A percentile compares a stretch with the other conserved stretches of the same genome.
Evolutionary conservation across 371 early-diverging fungal genomes (phyloP).

Genomic region (Lichtheimia corymbifera): DNA sequence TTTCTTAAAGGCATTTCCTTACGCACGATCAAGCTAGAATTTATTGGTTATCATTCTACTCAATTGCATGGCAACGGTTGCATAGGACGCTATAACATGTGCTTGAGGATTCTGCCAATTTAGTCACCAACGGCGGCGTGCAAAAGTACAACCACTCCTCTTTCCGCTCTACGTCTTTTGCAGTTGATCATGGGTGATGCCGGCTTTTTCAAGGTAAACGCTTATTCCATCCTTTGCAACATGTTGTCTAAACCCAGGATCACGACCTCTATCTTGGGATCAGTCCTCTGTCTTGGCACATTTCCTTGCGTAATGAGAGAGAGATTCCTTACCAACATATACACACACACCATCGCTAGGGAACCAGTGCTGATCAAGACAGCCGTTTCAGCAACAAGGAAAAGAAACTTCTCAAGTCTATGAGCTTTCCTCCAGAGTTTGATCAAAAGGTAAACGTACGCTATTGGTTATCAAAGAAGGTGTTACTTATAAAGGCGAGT

Average conservation of each 20-base stretch:
- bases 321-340: not conserved
- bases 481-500: constrained; percentile 1
- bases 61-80: too few species aligned
- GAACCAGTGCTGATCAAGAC: constrained; percentile 86
- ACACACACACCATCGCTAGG: constrained; percentile 35
- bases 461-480: not conserved
- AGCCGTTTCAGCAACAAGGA: constrained; percentile 87
- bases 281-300: not conserved
- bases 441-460: constrained; percentile 69
- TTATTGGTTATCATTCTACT: too few species aligned
- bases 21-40: too few species aligned
- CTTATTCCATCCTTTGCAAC: not conserved
- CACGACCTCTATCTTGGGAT: too few species aligned
- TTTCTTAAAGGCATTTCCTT: too few species aligned
- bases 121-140: too few species aligned
- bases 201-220: constrained; percentile 72
- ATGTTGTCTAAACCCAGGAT: constrained; percentile 1
- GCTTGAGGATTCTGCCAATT: too few species aligned
- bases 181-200: constrained; percentile 68
- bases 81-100: too few species aligned
- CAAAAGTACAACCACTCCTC: not conserved
- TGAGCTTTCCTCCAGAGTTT: constrained; percentile 84
- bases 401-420: constrained; percentile 79
- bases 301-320: not conserved
- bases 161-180: not conserved